Evolutionary conservation across 768 basidiomycete species (phyloP), one percentile per base, ranked within the genome.

Genomic region (Phanerochaete sordida): DNA sequence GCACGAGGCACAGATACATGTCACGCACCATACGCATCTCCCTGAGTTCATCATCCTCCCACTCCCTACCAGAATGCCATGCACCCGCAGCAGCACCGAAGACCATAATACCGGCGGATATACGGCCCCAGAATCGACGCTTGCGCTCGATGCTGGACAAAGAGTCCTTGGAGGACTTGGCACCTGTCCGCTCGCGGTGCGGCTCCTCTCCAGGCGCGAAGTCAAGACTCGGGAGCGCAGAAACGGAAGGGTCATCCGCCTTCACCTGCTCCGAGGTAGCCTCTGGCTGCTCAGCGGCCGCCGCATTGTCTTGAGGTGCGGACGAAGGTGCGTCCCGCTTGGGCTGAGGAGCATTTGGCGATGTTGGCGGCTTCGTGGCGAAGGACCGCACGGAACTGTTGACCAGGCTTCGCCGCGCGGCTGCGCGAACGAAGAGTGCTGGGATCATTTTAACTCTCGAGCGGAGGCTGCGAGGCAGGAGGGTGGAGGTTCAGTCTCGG

Each of bases 101-200:
- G 3, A 78, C 75, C 7, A 91, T 69, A 33, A 86, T 46, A 0
- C 72, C 83, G 46, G 90, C 68, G 21, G 83, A 78, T 1, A 85
- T 65, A 35, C 88, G 75, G 5, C 83, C 79, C 66, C 86, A 72
- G 61, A 79, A 74, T 62, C 82, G 76, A 61, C 92, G 80, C 67
- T 81, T 81, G 65, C 82, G 79, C 73, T 97, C 96, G 62, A 87
- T 88, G 53, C 86, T 86, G 19, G 90, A 90, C 56, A 93, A 79
- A 15, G 86, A 84, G 53, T 88, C 87, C 66, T 87, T 90, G 16
- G 90, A 87, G 2, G 90, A 92, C 70, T 76, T 80, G 53, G 91
- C 91, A 15, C 91, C 91, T 0, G 91, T 93, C 54, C 85, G 77
- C 60, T 82, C 78, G 33, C 71, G 69, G 57, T 74, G 71, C 46